These are phyloP conservation scores for Aspergillus cavernicola DNA, from an alignment of 495 filamentous ascomycete species.

Conservation along the genomic window DNA sequence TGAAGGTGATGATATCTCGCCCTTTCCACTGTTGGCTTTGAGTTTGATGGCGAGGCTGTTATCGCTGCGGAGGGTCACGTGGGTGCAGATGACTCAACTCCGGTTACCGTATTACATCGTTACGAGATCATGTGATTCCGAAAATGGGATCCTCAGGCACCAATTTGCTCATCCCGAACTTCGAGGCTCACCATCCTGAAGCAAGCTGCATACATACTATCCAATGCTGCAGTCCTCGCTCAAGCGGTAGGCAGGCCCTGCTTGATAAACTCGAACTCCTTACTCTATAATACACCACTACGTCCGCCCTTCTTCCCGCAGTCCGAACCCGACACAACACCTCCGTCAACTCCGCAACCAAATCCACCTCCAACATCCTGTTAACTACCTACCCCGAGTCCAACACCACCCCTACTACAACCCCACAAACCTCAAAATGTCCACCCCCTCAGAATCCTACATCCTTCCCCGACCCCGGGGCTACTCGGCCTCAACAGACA, in stretches of 20 bases:
- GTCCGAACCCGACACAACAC: neutral
- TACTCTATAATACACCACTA: too few species aligned
- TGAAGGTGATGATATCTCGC: constrained; percentile 7
- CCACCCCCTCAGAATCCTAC: constrained; percentile 34
- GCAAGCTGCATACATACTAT: too few species aligned
- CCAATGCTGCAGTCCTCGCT: constrained; percentile 16
- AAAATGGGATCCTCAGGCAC: neutral
- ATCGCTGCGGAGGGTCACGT: constrained; percentile 27
- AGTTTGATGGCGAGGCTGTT: constrained; percentile 31
- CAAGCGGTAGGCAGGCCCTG: constrained; percentile 42
- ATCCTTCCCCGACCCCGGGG: constrained; percentile 36
- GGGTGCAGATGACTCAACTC: constrained; percentile 12
- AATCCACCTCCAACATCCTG: neutral
- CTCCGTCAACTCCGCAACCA: neutral
- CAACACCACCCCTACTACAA: neutral
- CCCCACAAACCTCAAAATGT: neutral
- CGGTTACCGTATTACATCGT: constrained; percentile 3
- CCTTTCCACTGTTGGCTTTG: constrained; percentile 9
- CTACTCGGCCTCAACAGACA: constrained; percentile 39
- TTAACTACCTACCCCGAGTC: neutral
- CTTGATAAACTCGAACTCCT: constrained; percentile 16
- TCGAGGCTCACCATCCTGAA: too few species aligned
- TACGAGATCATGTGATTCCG: neutral
- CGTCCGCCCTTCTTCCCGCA: too few species aligned
- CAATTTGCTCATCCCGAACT: neutral